A percentile compares a stretch with the other conserved stretches of the same genome.
These are phyloP conservation scores for Whalleya microplaca DNA, from an alignment of 2,329 filamentous ascomycete genomes.

Conservation along the genomic window DNA sequence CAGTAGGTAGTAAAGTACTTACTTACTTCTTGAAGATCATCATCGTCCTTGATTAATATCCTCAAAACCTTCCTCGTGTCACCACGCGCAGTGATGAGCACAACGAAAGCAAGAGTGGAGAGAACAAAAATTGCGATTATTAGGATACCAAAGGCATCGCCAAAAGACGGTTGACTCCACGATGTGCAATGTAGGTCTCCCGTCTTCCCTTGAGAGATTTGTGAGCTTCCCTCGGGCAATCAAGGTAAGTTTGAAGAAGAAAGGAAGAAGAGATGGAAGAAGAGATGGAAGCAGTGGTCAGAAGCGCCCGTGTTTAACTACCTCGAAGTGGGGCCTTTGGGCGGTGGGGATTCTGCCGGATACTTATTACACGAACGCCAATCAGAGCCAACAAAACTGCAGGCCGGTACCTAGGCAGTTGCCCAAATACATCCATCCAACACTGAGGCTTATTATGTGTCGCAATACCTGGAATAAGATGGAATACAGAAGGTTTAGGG, in stretches of 20 bases:
- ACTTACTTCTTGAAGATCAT: no score
- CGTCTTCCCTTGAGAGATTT: slow-evolving; percentile 10
- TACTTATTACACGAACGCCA: neutral
- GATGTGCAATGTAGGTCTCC: slow-evolving; percentile 22
- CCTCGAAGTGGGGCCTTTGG: neutral
- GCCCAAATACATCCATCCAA: no score
- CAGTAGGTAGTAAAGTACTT: no score
- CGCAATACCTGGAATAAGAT: no score
- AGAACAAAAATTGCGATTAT: slow-evolving; percentile 18
- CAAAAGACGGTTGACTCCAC: slow-evolving; percentile 18
- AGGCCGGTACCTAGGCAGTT: neutral
- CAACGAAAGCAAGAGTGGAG: slow-evolving; percentile 11
- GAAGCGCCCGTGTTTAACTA: neutral
- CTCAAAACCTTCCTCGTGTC: slow-evolving; percentile 9
- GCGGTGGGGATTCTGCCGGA: neutral
- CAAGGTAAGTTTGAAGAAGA: slow-evolving; percentile 15
- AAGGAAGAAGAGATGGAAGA: slow-evolving; percentile 5
- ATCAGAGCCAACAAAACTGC: neutral
- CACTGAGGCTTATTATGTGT: no score
- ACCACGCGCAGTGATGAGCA: slow-evolving; percentile 7
- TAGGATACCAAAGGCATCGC: slow-evolving; percentile 19
- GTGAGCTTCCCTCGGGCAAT: slow-evolving; percentile 14
- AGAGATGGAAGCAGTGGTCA: neutral
- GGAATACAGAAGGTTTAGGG: no score
- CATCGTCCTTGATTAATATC: no score